Evolutionary conservation across 2,329 filamentous ascomycete species (phyloP), one percentile per base, ranked within the genome.

Genomic region (Colletotrichum sp.): DNA sequence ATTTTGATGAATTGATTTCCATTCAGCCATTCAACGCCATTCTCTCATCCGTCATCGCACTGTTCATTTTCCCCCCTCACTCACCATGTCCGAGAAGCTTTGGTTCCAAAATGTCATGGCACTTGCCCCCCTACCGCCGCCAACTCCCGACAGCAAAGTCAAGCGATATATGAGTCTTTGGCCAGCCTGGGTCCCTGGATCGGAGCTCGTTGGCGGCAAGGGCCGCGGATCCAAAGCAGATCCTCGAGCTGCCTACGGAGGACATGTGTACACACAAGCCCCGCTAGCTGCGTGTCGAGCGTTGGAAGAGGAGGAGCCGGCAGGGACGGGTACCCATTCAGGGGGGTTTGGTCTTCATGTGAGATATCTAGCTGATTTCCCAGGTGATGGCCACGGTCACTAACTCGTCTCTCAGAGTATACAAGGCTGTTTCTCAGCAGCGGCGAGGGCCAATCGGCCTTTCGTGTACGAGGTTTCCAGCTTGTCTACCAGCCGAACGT

Each of bases 361-460:
- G 73, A 77, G 84, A 80, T 29, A 51, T n/a, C 4, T 34, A 8
- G 9, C 13, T 38, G 18, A 6, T n/a, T 38, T 18, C 5, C 16
- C n/a, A 16, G 13, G 27, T 24, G 21, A 29, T 13, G 34, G 9
- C 24, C 16, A 6, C 24, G 15, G 5, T 62, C 16, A 47, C 73
- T 75, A 47, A 75, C 54, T 21, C 29, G 8, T 18, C 5, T 13
- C 12, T 9, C 47, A 90, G 89, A 87, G 88, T 11, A 88, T 91
- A 27, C 87, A 90, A 76, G 89, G 88, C 11, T 88, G 86, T 77
- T 91, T 91, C 77, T 87, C 87, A 4, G 84, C 86, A 27, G 81
- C 83, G 0, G 89, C 87, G 7, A 78, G 82, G 6, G 72, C 78
- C 2, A 86, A 90, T 73, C 85, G 88, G 3, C 89, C 90, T 3